These are phyloP conservation scores for Samsoniella hepiali DNA, from an alignment of 2,329 filamentous ascomycete species.

Conservation along the genomic window DNA sequence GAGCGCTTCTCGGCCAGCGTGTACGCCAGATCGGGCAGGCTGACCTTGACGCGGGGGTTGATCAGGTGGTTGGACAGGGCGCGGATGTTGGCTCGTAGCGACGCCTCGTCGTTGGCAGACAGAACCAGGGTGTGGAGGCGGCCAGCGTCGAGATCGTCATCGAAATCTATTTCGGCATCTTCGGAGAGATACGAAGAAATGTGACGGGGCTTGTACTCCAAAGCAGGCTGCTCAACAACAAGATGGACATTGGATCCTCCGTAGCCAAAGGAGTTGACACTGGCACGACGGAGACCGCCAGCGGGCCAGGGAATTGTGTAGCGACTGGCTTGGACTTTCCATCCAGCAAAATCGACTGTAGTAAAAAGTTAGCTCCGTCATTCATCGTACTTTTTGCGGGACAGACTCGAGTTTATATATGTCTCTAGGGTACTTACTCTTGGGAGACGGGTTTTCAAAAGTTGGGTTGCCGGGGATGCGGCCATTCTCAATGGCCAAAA, in stretches of 20 bases:
- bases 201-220: not conserved
- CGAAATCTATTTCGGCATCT: not conserved
- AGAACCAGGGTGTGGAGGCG: constrained; percentile 16
- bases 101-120: constrained; percentile 22
- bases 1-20: constrained; percentile 28
- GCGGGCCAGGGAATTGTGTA: constrained; percentile 34
- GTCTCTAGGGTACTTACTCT: constrained; percentile 18
- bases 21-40: constrained; percentile 27
- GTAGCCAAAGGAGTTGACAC: constrained; percentile 43
- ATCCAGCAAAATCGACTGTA: constrained; percentile 34
- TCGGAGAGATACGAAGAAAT: not conserved
- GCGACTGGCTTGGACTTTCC: constrained; percentile 28
- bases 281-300: constrained; percentile 21
- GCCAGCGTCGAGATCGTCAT: not conserved
- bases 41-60: constrained; percentile 26
- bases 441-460: constrained; percentile 24
- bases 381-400: not conserved
- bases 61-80: constrained; percentile 24
- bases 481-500: constrained; percentile 27
- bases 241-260: constrained; percentile 43
- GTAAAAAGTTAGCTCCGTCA: constrained; percentile 28
- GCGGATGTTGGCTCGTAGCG: constrained; percentile 17
- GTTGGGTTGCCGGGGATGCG: constrained; percentile 33
- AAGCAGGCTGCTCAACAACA: constrained; percentile 29
- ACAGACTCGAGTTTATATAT: too few relatives aligned